A percentile compares a stretch with the other conserved stretches of the same genome.
These are phyloP conservation scores for Phytophthora capsici DNA, from an alignment of 352 stramenopile genomes.

Conservation along the genomic window DNA sequence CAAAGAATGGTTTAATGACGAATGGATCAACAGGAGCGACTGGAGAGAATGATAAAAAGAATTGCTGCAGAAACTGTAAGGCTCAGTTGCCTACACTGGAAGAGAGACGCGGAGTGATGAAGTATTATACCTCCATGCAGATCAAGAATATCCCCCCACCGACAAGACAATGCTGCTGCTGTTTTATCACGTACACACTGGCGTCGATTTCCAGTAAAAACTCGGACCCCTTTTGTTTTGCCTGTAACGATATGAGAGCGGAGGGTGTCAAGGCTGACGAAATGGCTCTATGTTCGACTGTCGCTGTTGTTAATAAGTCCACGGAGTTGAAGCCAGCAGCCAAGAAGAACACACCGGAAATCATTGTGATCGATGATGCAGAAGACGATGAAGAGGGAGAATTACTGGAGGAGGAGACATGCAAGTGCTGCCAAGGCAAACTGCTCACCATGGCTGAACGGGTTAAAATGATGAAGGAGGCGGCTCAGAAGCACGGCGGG, in stretches of 20 bases:
- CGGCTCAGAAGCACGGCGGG: constrained; percentile 3
- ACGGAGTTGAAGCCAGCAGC: neutral
- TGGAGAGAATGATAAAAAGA: neutral
- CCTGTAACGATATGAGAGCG: neutral
- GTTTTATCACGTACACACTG: constrained; percentile 11
- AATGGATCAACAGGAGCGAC: neutral
- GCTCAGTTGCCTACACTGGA: neutral
- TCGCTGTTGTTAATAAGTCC: neutral
- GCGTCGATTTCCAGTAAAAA: constrained; percentile 6
- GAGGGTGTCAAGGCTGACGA: neutral
- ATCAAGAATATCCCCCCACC: constrained; percentile 1
- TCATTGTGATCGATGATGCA: constrained; percentile 9
- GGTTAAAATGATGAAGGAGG: constrained; percentile 8
- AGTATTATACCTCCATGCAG: neutral
- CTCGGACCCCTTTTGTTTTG: constrained; percentile 4
- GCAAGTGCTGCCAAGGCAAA: constrained; percentile 17
- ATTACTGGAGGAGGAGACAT: constrained; percentile 8
- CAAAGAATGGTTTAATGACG: neutral
- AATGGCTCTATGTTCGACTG: neutral
- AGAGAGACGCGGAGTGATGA: constrained; percentile 6
- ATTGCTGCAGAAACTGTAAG: constrained; percentile 17
- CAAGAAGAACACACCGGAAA: constrained; percentile 6
- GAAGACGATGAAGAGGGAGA: constrained; percentile 20
- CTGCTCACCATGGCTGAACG: constrained; percentile 1
- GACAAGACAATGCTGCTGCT: constrained; percentile 15